Percentiles rank a stretch among this genome's conserved stretches.
phyloP scores from a whole-genome alignment of 2,329 filamentous ascomycete genomes.

The Colletotrichum simmondsii region DNA sequence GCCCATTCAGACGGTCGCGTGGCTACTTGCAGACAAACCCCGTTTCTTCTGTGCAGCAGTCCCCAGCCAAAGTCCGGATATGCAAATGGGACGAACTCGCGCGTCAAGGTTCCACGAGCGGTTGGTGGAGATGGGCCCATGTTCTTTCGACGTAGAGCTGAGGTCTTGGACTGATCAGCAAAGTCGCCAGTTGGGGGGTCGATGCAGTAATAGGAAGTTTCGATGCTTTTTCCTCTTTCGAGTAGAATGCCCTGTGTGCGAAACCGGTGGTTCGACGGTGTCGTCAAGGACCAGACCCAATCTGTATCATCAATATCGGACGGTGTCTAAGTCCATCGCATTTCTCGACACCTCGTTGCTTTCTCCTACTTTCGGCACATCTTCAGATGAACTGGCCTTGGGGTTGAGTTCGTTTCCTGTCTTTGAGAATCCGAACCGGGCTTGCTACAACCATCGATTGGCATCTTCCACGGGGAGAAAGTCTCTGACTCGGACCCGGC shows the following conservation, averaged over 20 bases:
- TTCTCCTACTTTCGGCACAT: constrained; percentile 28
- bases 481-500: constrained; percentile 11
- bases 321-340: constrained; percentile 11
- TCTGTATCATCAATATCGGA: constrained; percentile 28
- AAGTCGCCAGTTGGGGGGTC: constrained; percentile 10
- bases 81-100: constrained; percentile 24
- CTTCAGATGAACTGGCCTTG: constrained; percentile 21
- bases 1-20: constrained; percentile 2
- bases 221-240: constrained; percentile 29
- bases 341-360: constrained; percentile 23
- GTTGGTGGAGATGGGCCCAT: not conserved
- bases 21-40: constrained; percentile 1
- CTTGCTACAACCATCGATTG: not conserved
- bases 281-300: constrained; percentile 17
- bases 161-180: not conserved
- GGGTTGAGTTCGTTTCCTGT: constrained; percentile 8
- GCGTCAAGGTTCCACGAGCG: constrained; percentile 18
- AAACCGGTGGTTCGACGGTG: constrained; percentile 3
- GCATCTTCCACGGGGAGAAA: not conserved
- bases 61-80: constrained; percentile 21
- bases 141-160: constrained; percentile 1
- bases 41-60: constrained; percentile 20
- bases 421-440: not conserved
- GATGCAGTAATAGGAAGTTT: constrained; percentile 26
- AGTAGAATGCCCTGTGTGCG: constrained; percentile 23